Evolutionary conservation across 805 yeast species (phyloP).

Genomic region (Phaffomyces antillensis): DNA sequence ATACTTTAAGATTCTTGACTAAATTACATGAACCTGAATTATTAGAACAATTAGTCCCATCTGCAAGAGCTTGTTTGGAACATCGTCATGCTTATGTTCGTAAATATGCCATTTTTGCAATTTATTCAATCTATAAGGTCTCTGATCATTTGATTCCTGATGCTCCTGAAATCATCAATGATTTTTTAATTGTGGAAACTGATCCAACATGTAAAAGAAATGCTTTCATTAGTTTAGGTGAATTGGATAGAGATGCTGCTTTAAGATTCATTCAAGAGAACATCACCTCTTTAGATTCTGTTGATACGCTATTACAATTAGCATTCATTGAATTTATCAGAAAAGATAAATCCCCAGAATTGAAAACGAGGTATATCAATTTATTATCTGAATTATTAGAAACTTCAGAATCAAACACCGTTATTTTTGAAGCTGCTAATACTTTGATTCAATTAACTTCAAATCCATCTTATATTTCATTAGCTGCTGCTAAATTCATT

Average conservation of each 20-base stretch:
- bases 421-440: constrained; percentile 86
- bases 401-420: constrained; percentile 51
- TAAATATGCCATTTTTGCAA: constrained; percentile 92
- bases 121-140: constrained; percentile 72
- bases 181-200: constrained; percentile 71
- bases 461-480: constrained; percentile 58
- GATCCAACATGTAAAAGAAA: constrained; percentile 94
- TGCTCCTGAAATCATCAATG: constrained; percentile 77
- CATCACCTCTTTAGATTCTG: constrained; percentile 46
- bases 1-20: constrained; percentile 84
- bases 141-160: constrained; percentile 89
- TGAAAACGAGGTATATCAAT: constrained; percentile 64
- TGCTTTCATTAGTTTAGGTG: constrained; percentile 84
- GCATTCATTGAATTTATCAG: constrained; percentile 89
- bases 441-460: constrained; percentile 59
- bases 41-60: constrained; percentile 91
- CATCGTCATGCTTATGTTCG: constrained; percentile 98
- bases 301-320: constrained; percentile 82
- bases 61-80: constrained; percentile 83
- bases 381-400: constrained; percentile 70
- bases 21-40: constrained; percentile 90
- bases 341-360: constrained; percentile 60
- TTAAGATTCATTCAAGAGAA: constrained; percentile 73
- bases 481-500: constrained; percentile 80
- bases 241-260: constrained; percentile 78